Evolutionary conservation across 1,284 basidiomycete species (phyloP).

Genomic region (Cutaneotrichosporon spelunceum): DNA sequence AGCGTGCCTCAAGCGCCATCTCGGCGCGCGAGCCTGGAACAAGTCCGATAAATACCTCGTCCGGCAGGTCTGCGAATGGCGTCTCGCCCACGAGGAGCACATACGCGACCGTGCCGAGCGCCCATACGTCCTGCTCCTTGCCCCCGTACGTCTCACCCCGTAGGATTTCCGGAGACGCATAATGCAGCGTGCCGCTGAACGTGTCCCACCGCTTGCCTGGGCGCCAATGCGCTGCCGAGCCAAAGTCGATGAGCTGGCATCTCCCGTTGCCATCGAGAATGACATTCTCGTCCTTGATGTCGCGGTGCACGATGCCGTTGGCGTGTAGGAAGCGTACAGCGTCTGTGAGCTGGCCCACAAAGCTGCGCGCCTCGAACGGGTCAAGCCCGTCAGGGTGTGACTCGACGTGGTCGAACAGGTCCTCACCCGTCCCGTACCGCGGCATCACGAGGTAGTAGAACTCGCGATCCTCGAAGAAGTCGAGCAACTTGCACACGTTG

Average conservation of each 20-base stretch:
- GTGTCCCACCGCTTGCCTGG: constrained; percentile 94
- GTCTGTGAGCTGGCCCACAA: constrained; percentile 91
- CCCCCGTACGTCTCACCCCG: constrained; percentile 91
- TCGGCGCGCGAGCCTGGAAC: constrained; percentile 31
- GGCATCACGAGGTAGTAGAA: constrained; percentile 78
- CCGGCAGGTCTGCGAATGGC: constrained; percentile 65
- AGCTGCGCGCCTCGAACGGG: constrained; percentile 69
- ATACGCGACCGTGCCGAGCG: constrained; percentile 94
- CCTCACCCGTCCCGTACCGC: constrained; percentile 57
- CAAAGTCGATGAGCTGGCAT: constrained; percentile 95
- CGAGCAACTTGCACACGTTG: constrained; percentile 77
- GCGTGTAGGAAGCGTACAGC: constrained; percentile 86
- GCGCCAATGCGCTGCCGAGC: constrained; percentile 61
- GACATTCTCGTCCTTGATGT: constrained; percentile 98
- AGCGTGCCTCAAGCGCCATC: constrained; percentile 39
- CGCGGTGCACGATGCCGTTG: constrained; percentile 92
- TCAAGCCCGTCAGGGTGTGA: constrained; percentile 80
- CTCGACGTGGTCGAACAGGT: constrained; percentile 95
- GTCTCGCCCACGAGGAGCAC: constrained; percentile 94
- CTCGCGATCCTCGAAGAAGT: constrained; percentile 96
- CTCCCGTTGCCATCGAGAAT: constrained; percentile 55
- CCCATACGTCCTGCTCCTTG: constrained; percentile 98
- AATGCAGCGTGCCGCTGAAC: constrained; percentile 79
- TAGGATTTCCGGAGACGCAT: constrained; percentile 94
- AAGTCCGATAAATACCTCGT: constrained; percentile 45